Evolutionary conservation across 1,284 basidiomycete species (phyloP).

Genomic region (Apiotrichum veenhuisii): DNA sequence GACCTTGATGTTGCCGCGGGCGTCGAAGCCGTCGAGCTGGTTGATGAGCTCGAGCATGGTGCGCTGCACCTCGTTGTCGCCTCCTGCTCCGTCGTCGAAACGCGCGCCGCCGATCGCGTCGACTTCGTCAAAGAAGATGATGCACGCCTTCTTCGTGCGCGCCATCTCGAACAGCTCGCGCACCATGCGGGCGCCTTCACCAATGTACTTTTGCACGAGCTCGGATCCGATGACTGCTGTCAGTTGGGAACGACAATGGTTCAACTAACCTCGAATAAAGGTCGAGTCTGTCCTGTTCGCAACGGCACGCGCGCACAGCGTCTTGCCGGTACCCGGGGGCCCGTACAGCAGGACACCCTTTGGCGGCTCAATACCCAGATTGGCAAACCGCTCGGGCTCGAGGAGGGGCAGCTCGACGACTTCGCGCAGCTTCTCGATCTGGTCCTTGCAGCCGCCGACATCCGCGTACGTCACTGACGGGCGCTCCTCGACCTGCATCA

Average conservation of each 20-base stretch:
- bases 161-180: conserved; percentile 99
- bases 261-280: conserved; percentile 79
- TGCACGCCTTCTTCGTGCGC: conserved; percentile 96
- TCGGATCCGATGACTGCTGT: conserved; percentile 85
- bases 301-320: conserved; percentile 94
- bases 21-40: conserved; percentile 97
- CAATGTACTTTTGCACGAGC: conserved; percentile 98
- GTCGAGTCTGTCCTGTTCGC: conserved; percentile 99
- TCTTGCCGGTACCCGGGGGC: conserved; percentile 98
- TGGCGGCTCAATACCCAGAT: conserved; percentile 97
- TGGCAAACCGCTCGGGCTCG: conserved; percentile 96
- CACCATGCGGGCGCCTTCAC: conserved; percentile 98
- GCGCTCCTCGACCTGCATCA: conserved; percentile 99
- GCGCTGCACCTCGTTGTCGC: conserved; percentile 98
- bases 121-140: conserved; percentile 98
- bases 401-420: conserved; percentile 97
- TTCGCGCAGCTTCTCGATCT: conserved; percentile 98
- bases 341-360: conserved; percentile 95
- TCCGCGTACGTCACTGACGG: conserved; percentile 98
- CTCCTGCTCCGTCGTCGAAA: conserved; percentile 97
- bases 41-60: conserved; percentile 99
- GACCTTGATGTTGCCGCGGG: conserved; percentile 98
- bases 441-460: conserved; percentile 98
- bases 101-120: conserved; percentile 93
- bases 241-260: too few species aligned